Percentiles rank a stretch among this genome's conserved stretches.
phyloP scores from a whole-genome alignment of 306 rosid genomes.

The Vachellia pachyceras region DNA sequence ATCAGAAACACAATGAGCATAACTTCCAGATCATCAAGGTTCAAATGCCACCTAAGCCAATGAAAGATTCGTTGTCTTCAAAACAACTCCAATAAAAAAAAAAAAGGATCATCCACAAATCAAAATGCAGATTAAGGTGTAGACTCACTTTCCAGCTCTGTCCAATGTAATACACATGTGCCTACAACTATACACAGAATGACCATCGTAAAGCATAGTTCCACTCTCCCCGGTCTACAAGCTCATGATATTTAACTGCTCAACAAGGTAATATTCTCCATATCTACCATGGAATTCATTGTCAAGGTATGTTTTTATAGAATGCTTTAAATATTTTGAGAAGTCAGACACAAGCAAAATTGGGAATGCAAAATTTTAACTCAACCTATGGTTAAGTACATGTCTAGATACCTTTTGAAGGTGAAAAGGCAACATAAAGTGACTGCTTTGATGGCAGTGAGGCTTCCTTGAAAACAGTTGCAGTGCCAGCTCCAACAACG shows the following conservation, averaged over 20 bases:
- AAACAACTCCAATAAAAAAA: neutral
- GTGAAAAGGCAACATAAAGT: constrained; percentile 81
- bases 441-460: constrained; percentile 57
- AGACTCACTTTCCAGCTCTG: constrained; percentile 13
- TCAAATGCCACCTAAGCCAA: constrained; percentile 20
- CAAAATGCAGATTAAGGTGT: constrained; percentile 19
- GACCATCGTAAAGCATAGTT: constrained; percentile 22
- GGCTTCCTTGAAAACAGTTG: constrained; percentile 75
- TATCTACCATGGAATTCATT: constrained; percentile 23
- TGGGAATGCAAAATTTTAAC: constrained; percentile 22
- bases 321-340: constrained; percentile 15
- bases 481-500: constrained; percentile 96
- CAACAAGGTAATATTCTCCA: neutral
- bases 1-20: constrained; percentile 34
- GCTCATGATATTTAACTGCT: neutral
- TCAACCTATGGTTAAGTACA: constrained; percentile 19
- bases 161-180: constrained; percentile 32
- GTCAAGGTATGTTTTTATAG: neutral
- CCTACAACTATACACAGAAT: constrained; percentile 8
- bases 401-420: constrained; percentile 78
- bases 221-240: constrained; percentile 4
- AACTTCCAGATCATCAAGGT: constrained; percentile 32
- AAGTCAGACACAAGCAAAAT: constrained; percentile 35
- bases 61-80: constrained; percentile 19
- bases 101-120: constrained; percentile 6